phyloP scores from a whole-genome alignment of 2,329 filamentous ascomycete genomes.

The Alternaria infectoria region DNA sequence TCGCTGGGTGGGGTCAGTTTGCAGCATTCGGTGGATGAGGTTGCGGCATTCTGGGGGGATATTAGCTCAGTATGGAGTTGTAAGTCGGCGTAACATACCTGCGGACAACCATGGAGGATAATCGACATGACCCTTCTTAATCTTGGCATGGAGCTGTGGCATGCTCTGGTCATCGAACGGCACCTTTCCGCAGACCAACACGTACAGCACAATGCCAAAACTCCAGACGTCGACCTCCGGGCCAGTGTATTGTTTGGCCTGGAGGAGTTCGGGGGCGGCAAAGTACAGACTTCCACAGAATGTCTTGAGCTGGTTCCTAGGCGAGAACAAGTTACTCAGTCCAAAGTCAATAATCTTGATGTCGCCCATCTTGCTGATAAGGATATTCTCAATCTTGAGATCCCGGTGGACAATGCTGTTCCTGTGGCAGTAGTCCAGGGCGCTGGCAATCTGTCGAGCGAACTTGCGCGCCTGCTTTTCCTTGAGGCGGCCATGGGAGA shows the following conservation, averaged over 20 bases:
- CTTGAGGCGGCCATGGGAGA: constrained; percentile 95
- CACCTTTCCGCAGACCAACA: constrained; percentile 95
- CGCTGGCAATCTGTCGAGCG: constrained; percentile 94
- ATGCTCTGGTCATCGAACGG: constrained; percentile 99
- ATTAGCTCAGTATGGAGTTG: constrained; percentile 3
- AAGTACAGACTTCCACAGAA: constrained; percentile 99
- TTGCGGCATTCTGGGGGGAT: constrained; percentile 79
- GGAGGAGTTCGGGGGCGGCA: constrained; percentile 90
- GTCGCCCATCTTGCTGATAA: constrained; percentile 98
- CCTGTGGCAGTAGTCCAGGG: constrained; percentile 94
- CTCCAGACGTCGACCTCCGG: constrained; percentile 99
- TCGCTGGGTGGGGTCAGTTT: constrained; percentile 87
- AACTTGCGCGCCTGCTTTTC: constrained; percentile 99
- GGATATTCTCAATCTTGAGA: constrained; percentile 97
- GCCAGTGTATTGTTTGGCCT: constrained; percentile 92
- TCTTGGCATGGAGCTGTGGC: constrained; percentile 97
- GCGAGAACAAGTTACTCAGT: constrained; percentile 93
- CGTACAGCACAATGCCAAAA: constrained; percentile 97
- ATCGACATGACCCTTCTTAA: constrained; percentile 95
- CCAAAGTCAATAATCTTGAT: constrained; percentile 99
- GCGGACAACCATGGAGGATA: constrained; percentile 92
- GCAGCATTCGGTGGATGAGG: constrained; percentile 92
- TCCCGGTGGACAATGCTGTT: constrained; percentile 99
- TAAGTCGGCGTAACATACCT: constrained; percentile 63
- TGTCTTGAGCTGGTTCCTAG: constrained; percentile 84